phyloP scores from a whole-genome alignment of 2,329 filamentous ascomycete genomes.

The Fusarium compactum region DNA sequence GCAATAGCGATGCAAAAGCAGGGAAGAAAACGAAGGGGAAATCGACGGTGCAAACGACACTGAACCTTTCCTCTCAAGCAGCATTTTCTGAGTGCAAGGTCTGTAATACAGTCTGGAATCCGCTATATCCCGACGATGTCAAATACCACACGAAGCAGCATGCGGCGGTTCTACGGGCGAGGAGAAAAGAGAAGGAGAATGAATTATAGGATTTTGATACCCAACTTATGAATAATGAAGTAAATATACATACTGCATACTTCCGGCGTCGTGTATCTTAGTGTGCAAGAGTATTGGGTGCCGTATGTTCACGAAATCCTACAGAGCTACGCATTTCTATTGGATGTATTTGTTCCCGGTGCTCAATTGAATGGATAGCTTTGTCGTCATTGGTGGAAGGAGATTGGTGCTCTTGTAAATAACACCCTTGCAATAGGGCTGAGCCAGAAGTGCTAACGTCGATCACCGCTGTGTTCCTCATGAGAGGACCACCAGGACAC shows the following conservation, averaged over 20 bases:
- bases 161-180: conserved; percentile 49
- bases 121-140: conserved; percentile 58
- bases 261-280: not conserved
- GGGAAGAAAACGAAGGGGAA: conserved; percentile 40
- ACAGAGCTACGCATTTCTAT: not conserved
- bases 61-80: conserved; percentile 58
- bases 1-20: conserved; percentile 27
- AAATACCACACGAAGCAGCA: conserved; percentile 58
- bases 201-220: conserved; percentile 45
- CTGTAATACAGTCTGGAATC: conserved; percentile 60
- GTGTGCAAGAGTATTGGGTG: not conserved
- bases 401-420: not conserved
- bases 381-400: not conserved
- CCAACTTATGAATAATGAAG: conserved; percentile 36
- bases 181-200: conserved; percentile 42
- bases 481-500: not conserved
- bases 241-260: not conserved
- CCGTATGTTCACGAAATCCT: not conserved
- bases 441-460: not conserved
- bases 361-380: not conserved
- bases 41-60: conserved; percentile 56
- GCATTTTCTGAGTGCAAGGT: conserved; percentile 59
- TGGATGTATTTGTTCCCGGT: not conserved
- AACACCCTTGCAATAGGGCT: conserved; percentile 3
- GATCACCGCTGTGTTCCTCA: not conserved